Conservation (phyloP, 495 filamentous ascomycete genomes). For the Xylaria telfairii region DNA sequence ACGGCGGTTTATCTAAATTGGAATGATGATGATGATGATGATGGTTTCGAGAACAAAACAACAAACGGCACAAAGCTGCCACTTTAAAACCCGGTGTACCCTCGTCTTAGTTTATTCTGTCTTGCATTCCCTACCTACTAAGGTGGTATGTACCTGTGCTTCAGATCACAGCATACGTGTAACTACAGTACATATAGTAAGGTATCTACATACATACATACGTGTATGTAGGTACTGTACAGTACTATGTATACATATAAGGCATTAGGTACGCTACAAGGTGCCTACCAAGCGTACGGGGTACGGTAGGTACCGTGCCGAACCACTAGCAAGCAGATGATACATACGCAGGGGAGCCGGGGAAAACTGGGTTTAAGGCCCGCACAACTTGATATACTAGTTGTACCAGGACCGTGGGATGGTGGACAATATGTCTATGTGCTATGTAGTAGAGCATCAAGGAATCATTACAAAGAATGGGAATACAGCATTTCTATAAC, state of each 20-base stretch:
- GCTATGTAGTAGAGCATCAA: neutral
- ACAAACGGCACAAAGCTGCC: neutral
- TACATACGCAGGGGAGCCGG: neutral
- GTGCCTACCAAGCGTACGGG: too few species aligned
- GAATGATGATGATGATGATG: neutral
- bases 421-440: too few species aligned
- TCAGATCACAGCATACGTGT: too few species aligned
- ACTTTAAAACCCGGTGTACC: neutral
- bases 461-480: neutral
- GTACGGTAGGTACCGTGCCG: constrained; percentile 8
- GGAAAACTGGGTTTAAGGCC: constrained; percentile 1
- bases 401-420: constrained; percentile 2
- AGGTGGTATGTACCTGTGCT: too few species aligned
- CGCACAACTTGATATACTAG: too few species aligned
- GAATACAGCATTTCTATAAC: too few species aligned
- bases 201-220: neutral
- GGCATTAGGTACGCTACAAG: too few species aligned
- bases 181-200: neutral
- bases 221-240: too few species aligned
- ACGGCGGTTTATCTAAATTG: neutral
- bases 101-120: neutral
- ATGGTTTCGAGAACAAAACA: neutral
- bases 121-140: constrained; percentile 2
- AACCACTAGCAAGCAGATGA: neutral
- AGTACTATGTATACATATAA: neutral